Base-by-base conservation (phyloP, 805 yeast species). In the Cyberlindnera veronae region DNA sequence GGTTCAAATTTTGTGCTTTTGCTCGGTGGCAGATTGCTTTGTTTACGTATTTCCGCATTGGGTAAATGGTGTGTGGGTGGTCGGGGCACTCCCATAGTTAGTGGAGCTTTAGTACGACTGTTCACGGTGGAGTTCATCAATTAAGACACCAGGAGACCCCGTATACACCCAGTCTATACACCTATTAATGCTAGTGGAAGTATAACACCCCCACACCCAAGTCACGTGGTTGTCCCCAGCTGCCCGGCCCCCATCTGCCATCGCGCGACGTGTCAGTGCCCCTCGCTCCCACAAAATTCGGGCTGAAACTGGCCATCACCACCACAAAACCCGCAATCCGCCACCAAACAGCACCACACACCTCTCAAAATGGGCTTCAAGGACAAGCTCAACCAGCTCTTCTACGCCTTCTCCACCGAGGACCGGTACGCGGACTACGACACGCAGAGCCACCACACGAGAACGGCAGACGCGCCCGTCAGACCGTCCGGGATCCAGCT, bases 361-460 rank as follows among this genome's bases (percentile, higher is more conserved):
- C n/a, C n/a, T n/a, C n/a, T n/a, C 28, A 35, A 18, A 4, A 66
- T 68, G 73, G 54, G 61, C 1, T 58, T 68, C 39, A 67, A 63
- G 41, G 72, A 72, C 48, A 71, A 65, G 50, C 59, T 79, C 53
- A 80, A 70, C 55, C 82, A 80, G 60, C 66, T 80, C 49, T 56
- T 81, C 12, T 82, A 82, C 57, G 74, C 84, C 11, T 63, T 81
- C 44, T 76, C 79, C 34, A 79, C 88, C 6, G 74, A 71, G 38
- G 89, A 82, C 51, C 78, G 83, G 50, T 82, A 82, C 51, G 81
- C 89, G 1, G 88, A 79, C 49, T 81, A 70, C 54, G 75, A 77
- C 49, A 66, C 76, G 13, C 61, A 72, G 29, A 70, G 68, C 24
- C 54, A 58, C 66, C 55, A 46, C 42, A 54, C 23, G 58, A 67